These are phyloP conservation scores for Zelonia costaricensis DNA, from an alignment of 208 protist species.

Conservation along the genomic window DNA sequence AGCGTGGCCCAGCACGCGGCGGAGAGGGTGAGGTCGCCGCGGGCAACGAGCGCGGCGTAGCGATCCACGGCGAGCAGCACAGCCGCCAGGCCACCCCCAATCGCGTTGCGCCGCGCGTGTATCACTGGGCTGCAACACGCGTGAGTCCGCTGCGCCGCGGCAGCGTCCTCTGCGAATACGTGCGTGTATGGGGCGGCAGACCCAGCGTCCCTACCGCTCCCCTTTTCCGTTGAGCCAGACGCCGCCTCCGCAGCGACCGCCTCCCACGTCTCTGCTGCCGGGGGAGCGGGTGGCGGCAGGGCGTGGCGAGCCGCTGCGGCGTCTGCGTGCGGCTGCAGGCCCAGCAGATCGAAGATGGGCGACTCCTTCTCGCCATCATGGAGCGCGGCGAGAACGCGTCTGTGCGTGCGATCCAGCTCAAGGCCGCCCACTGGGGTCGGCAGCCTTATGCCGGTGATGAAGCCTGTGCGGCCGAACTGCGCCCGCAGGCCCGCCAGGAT, in stretches of 20 bases:
- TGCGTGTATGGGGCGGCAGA: neutral
- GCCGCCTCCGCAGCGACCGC: constrained; percentile 3
- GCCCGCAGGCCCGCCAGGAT: neutral
- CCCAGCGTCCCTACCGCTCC: too few species aligned
- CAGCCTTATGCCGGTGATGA: neutral
- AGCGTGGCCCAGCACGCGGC: constrained; percentile 72
- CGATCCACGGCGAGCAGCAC: constrained; percentile 57
- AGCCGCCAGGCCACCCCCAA: constrained; percentile 61
- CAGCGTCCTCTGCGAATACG: neutral
- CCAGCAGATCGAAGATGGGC: neutral
- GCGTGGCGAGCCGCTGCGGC: neutral
- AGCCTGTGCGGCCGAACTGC: too few species aligned
- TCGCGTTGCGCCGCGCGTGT: constrained; percentile 44
- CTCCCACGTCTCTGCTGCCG: constrained; percentile 10
- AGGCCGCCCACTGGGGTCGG: neutral
- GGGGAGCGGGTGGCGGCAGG: neutral
- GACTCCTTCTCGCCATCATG: too few species aligned
- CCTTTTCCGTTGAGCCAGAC: neutral
- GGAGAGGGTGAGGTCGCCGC: constrained; percentile 53
- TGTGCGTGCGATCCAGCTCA: neutral
- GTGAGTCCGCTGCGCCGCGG: neutral
- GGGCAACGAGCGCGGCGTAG: constrained; percentile 65
- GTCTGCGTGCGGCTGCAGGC: neutral
- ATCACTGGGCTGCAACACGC: neutral
- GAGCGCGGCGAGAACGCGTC: too few species aligned